These are phyloP conservation scores for Anethum foeniculum DNA, from an alignment of 140 eudicot species.

Conservation along the genomic window DNA sequence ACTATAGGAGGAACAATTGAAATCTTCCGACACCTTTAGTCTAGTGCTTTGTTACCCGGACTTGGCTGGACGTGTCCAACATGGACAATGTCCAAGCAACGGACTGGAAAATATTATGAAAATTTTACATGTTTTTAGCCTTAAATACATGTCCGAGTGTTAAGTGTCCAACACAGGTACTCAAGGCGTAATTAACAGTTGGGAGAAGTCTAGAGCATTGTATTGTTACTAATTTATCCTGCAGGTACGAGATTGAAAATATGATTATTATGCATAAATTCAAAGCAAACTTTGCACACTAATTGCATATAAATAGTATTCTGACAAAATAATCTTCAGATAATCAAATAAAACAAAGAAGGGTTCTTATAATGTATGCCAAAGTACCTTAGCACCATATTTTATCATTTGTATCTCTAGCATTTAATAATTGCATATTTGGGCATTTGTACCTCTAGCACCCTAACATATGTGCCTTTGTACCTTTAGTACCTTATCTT, in stretches of 20 bases:
- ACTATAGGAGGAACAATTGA: neutral
- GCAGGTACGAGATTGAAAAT: neutral
- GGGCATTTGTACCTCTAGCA: neutral
- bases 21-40: neutral
- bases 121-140: neutral
- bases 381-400: neutral
- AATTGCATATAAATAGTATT: neutral
- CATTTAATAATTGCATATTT: neutral
- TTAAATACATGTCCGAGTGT: neutral
- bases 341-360: neutral
- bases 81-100: neutral
- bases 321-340: neutral
- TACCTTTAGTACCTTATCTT: neutral
- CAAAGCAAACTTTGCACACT: neutral
- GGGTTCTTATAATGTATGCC: neutral
- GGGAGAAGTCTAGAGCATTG: neutral
- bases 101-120: no score
- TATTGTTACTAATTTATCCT: neutral
- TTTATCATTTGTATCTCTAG: neutral
- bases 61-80: neutral
- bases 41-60: neutral
- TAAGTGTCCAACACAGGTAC: neutral
- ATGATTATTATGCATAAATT: neutral
- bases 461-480: neutral
- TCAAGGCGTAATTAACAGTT: neutral